phyloP scores from a whole-genome alignment of 2,329 filamentous ascomycete genomes.

The Spiromastix sp. region DNA sequence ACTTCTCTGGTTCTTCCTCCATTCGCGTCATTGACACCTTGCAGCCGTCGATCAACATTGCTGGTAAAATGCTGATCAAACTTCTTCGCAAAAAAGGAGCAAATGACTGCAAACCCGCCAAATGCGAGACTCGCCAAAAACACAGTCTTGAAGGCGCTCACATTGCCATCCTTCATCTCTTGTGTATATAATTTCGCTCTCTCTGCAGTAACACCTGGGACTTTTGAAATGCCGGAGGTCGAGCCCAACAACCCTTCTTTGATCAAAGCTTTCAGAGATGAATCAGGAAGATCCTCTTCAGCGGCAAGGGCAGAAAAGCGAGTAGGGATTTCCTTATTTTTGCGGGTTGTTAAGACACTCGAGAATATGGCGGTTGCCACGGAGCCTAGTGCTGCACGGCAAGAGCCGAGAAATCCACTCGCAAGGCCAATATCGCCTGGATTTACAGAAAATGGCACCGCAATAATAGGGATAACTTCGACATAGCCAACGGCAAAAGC shows the following conservation, averaged over 20 bases:
- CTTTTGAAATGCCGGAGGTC: not conserved
- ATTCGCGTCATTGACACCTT: not conserved
- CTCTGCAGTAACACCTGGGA: not conserved
- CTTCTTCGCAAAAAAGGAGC: not conserved
- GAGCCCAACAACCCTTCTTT: not conserved
- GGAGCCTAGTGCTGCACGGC: not conserved
- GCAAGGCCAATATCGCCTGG: slow-evolving; percentile 16
- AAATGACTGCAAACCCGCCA: not conserved
- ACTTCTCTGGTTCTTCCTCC: too few relatives aligned
- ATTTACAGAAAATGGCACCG: slow-evolving; percentile 11
- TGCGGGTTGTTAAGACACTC: not conserved
- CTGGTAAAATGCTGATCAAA: not conserved
- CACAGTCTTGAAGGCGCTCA: not conserved
- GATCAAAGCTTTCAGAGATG: not conserved
- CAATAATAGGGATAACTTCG: slow-evolving; percentile 16
- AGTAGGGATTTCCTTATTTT: not conserved
- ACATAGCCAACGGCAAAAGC: slow-evolving; percentile 17
- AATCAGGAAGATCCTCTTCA: not conserved
- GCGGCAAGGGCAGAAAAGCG: not conserved
- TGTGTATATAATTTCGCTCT: not conserved
- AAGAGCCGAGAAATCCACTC: slow-evolving; percentile 14
- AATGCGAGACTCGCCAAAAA: not conserved
- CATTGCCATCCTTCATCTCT: not conserved
- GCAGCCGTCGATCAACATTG: not conserved
- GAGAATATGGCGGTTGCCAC: not conserved